phyloP scores from a whole-genome alignment of 164 flowering plant genomes.

The Dillenia suffruticosa region DNA sequence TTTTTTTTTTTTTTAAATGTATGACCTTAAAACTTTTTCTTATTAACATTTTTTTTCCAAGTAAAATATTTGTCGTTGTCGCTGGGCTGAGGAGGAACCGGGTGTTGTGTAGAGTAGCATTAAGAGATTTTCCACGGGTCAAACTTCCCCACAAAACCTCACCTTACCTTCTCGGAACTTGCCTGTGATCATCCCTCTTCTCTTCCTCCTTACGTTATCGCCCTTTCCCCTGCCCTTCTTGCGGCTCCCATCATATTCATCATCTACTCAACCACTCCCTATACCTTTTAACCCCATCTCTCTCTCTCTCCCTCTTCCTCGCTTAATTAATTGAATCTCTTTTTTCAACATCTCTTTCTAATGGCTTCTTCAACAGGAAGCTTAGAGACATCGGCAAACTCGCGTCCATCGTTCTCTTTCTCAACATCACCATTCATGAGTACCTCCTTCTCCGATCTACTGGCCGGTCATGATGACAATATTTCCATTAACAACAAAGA shows the following conservation, averaged over 20 bases:
- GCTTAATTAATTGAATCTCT: background rate
- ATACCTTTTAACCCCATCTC: background rate
- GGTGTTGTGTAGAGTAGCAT: too few relatives aligned
- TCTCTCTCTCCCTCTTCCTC: constrained; percentile 6
- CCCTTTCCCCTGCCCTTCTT: background rate
- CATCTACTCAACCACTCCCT: constrained; percentile 3
- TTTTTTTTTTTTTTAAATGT: too few relatives aligned
- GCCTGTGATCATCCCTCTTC: constrained; percentile 2
- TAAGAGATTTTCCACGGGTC: constrained; percentile 9
- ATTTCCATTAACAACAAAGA: background rate
- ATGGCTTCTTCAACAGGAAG: constrained; percentile 42
- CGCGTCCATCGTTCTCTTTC: constrained; percentile 31
- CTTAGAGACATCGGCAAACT: constrained; percentile 32
- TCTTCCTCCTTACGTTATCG: background rate
- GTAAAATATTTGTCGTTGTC: too few relatives aligned
- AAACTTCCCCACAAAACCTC: constrained; percentile 3
- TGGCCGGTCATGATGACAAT: constrained; percentile 17
- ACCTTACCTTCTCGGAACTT: constrained; percentile 17
- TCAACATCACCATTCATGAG: constrained; percentile 29
- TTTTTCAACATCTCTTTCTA: background rate
- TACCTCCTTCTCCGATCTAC: constrained; percentile 46
- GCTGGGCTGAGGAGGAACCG: too few relatives aligned
- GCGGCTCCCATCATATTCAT: background rate
- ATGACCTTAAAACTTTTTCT: too few relatives aligned
- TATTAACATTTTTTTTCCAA: background rate